Evolutionary conservation across 257 asterid species (phyloP), one percentile per base, ranked within the genome.

Genomic region (Ophiorrhiza pumila): DNA sequence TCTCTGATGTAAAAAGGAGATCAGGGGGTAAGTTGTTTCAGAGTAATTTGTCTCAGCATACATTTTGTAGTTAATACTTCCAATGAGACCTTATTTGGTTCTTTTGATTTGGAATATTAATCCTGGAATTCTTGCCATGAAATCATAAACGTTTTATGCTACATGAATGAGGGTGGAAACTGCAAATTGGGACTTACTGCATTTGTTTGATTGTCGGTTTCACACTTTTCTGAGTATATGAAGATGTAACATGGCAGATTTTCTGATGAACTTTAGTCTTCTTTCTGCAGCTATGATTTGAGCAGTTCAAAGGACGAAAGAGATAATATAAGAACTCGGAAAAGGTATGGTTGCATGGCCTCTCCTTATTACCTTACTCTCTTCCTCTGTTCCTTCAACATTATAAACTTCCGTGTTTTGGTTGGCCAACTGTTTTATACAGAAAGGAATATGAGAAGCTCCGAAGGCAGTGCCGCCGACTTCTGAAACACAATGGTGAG

Each of bases 371-470:
- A 59, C 49, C 49, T 34, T 22, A 59, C 65, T 60, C 76, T 67
- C 55, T 68, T 68, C 23, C 17, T 18, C 66, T 68, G 46, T 78
- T 67, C 55, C 50, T 23, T 47, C 32, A 50, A 2, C n/a, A 8
- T 50, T 34, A 9, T 18, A 64, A 22, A 56, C 43, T 66, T 49
- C 65, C 61, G 49, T 18, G 43, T 20, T 74, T 12, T 65, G 49
- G 20, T 52, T 41, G 64, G 50, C 78, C 72, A 27, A 53, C 47
- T 74, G 56, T 68, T 79, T 63, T 55, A 55, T 80, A 86, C 91
- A 92, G 98, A 76, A 86, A 82, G 87, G 91, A 88, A 74, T 92
- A 92, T 77, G 97, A 90, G 80, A 92, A 87, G 73, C 82, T 90
- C 72, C 86, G 91, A 27, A 84, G 86, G 77, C 91, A 77, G 62